Base-by-base conservation (phyloP, 768 basidiomycete genomes). In the Mycena galopus region DNA sequence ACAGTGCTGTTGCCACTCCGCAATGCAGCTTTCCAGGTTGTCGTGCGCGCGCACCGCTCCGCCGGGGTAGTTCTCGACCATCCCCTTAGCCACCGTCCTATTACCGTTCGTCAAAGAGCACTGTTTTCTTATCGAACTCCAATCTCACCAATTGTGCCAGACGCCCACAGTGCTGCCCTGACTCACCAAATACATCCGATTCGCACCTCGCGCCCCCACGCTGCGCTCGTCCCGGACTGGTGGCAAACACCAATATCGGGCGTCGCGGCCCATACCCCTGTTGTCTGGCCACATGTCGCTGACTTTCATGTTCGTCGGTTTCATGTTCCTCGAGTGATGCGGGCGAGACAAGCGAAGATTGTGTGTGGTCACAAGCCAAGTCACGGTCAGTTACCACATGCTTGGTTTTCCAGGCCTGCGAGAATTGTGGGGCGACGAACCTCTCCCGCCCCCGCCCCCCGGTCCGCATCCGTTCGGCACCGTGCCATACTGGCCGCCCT, bases 1-100 rank as follows among this genome's bases (percentile, higher is more conserved):
- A 19, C 66, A 67, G n/a, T 67, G 66, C 30, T 23, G 32, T 29
- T 67, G 66, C 66, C 66, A 67, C 21, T 67, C 66, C 9, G 44
- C 44, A 7, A 59, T 37, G 37, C 58, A 59, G 35, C 14, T 37
- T 8, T 59, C 23, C 23, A 39, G 2, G 33, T 35, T 27, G 23
- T 27, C 5, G 37, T 59, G 58, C 1, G 23, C 37, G 8, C 37
- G 23, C 16, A 39, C 35, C 1, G 37, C n/a, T 0, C 58, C 8
- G 8, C 3, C 4, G 2, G 58, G 37, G 10, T 39, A 27, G 2
- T 37, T 37, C 2, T 7, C 6, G 5, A 59, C 58, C 58, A 59
- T 37, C 7, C 35, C 58, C 8, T 59, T 14, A 4, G 27, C 58
- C 2, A 39, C 37, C n/a, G 58, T 59, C 58, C 58, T 59, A 6